Evolutionary conservation across 2,329 filamentous ascomycete species (phyloP), one percentile per base, ranked within the genome.

Genomic region (Metarhizium brunneum): DNA sequence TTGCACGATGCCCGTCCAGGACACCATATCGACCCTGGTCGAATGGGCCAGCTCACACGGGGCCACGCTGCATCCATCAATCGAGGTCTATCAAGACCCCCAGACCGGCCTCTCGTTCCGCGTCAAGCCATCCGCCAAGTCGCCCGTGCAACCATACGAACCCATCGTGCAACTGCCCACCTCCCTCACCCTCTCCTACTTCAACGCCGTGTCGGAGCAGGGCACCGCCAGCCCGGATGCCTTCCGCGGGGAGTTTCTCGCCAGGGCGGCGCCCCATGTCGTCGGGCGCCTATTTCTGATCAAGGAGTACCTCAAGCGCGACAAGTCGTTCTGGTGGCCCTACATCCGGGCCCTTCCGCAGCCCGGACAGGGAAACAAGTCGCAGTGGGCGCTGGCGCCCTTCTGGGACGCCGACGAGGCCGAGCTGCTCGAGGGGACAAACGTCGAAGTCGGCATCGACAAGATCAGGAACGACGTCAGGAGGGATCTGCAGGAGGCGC

Each of bases 341-440:
- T 91, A 91, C 68, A 80, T 90, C 60, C 70, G 71, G 10, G 80
- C 81, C 0, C 74, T 91, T 0, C 86, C 87, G 1, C 80, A 83
- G 57, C 84, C 85, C 0, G 75, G 77, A 10, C 1, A n/a, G 6
- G 38, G 14, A 20, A 71, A 82, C 2, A 62, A 70, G 4, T 64
- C 69, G 5, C 64, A 68, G 1, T 78, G 87, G 73, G 74, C 71
- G 1, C 76, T 86, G 14, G 83, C 85, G 4, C 74, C 84, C 0
- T 84, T 84, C 61, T 90, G 86, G 80, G 74, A 78, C 0, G 74
- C 78, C 3, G 78, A 80, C 14, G 86, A 89, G 63, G 65, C 79
- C 1, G 76, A 77, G 53, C 74, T 82, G 35, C 73, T 86, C 3
- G 72, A 77, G 16, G 81, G 80, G 49, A 82, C 80, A 3, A 77